Conservation (phyloP, 176 grass and related monocot species). For the Olyra latifolia region DNA sequence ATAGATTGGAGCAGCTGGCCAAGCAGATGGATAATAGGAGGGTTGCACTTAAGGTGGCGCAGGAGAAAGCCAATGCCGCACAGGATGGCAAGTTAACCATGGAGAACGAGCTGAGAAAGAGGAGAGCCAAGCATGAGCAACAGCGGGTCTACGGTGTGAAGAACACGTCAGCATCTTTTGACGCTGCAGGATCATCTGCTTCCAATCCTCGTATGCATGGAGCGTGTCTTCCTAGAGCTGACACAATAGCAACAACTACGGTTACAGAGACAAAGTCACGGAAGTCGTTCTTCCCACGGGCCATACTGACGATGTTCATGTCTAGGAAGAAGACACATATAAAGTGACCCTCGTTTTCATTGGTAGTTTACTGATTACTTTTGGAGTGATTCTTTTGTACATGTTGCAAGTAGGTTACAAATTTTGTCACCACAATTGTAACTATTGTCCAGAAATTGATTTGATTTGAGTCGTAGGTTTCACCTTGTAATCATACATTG, state of each 20-base stretch:
- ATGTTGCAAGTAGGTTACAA: constrained; percentile 34
- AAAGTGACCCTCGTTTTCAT: constrained; percentile 13
- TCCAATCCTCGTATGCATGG: background rate
- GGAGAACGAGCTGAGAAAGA: constrained; percentile 62
- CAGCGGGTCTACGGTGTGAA: constrained; percentile 20
- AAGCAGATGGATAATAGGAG: constrained; percentile 50
- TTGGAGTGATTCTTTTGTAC: constrained; percentile 36
- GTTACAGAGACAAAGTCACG: constrained; percentile 25
- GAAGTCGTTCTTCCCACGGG: constrained; percentile 54
- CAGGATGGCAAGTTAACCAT: constrained; percentile 48
- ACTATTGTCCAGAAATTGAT: constrained; percentile 16
- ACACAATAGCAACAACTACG: constrained; percentile 26
- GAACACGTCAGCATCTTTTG: constrained; percentile 20
- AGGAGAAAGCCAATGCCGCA: constrained; percentile 50
- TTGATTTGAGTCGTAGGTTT: background rate
- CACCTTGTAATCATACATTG: background rate
- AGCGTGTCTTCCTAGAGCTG: constrained; percentile 30
- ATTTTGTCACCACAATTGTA: background rate
- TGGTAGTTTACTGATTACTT: background rate
- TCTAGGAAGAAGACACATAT: constrained; percentile 66
- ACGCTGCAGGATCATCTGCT: constrained; percentile 10
- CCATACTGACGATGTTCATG: constrained; percentile 54
- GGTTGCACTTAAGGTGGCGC: constrained; percentile 35
- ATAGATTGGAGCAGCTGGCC: constrained; percentile 43
- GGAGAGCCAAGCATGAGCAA: constrained; percentile 55